Percentiles rank a stretch among this genome's conserved stretches.
Evolutionary conservation across 306 rosid genomes (phyloP).

Genomic region (Malus sieversii): DNA sequence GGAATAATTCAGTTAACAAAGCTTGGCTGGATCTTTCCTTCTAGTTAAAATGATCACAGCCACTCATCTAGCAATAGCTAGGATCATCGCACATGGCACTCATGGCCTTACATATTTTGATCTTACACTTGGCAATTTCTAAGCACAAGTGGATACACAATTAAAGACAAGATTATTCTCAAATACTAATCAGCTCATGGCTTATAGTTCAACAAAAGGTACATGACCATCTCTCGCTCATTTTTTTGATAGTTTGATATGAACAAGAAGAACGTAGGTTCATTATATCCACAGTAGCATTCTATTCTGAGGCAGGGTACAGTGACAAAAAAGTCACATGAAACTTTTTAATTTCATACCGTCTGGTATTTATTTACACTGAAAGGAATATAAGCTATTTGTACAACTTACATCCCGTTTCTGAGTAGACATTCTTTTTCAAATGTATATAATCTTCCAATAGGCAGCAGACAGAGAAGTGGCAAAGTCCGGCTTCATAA

Average conservation of each 20-base stretch:
- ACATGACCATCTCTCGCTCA: conserved; percentile 9
- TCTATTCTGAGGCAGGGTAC: background rate
- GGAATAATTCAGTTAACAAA: too few species aligned
- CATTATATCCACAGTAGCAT: background rate
- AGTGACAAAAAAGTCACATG: background rate
- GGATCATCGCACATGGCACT: too few species aligned
- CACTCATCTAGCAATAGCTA: too few species aligned
- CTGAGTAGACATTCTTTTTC: background rate
- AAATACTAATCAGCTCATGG: too few species aligned
- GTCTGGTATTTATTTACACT: background rate
- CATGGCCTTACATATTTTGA: too few species aligned
- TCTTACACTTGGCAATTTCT: too few species aligned
- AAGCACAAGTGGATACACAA: too few species aligned
- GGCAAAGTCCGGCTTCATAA: conserved; percentile 32
- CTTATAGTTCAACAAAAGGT: conserved; percentile 38
- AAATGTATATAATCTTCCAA: conserved; percentile 12
- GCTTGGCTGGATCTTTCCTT: too few species aligned
- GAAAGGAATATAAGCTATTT: background rate
- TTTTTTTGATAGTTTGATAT: background rate
- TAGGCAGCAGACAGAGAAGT: conserved; percentile 50
- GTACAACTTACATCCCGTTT: background rate
- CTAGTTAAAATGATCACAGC: too few species aligned
- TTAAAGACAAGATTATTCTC: too few species aligned
- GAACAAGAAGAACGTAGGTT: background rate
- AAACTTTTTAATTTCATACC: background rate